phyloP scores from a whole-genome alignment of 768 basidiomycete genomes.

The Naganishia kalamii region DNA sequence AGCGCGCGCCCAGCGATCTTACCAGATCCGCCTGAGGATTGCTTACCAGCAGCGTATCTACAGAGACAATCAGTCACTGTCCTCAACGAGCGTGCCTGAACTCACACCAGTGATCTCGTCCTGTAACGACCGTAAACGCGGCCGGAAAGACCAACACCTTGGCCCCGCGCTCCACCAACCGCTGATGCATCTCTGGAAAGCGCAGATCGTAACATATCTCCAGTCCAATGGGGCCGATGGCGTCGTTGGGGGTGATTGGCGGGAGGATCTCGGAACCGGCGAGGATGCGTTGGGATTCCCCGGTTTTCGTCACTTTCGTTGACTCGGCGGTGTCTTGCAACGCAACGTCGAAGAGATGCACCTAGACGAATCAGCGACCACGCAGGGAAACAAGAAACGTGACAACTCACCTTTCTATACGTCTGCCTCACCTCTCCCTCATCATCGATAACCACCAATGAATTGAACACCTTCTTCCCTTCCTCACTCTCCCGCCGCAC shows the following conservation, averaged over 20 bases:
- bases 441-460: slow-evolving; percentile 33
- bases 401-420: slow-evolving; percentile 37
- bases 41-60: slow-evolving; percentile 29
- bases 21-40: neutral
- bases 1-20: neutral
- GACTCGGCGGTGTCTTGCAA: slow-evolving; percentile 24
- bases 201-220: slow-evolving; percentile 45
- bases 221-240: slow-evolving; percentile 35
- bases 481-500: slow-evolving; percentile 23
- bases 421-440: slow-evolving; percentile 27
- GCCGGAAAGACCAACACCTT: slow-evolving; percentile 37
- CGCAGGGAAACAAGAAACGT: neutral
- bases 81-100: neutral
- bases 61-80: neutral
- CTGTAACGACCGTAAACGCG: slow-evolving; percentile 43
- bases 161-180: slow-evolving; percentile 33
- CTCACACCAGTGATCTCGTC: slow-evolving; percentile 42
- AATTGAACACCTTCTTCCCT: slow-evolving; percentile 36
- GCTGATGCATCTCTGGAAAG: slow-evolving; percentile 41
- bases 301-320: slow-evolving; percentile 28
- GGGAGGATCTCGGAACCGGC: slow-evolving; percentile 29
- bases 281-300: slow-evolving; percentile 35
- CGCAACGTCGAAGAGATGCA: slow-evolving; percentile 41
- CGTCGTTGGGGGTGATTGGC: slow-evolving; percentile 26
- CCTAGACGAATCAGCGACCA: slow-evolving; percentile 18